Conservation (phyloP, 2,329 filamentous ascomycete genomes). For the Corinectria fuckeliana region DNA sequence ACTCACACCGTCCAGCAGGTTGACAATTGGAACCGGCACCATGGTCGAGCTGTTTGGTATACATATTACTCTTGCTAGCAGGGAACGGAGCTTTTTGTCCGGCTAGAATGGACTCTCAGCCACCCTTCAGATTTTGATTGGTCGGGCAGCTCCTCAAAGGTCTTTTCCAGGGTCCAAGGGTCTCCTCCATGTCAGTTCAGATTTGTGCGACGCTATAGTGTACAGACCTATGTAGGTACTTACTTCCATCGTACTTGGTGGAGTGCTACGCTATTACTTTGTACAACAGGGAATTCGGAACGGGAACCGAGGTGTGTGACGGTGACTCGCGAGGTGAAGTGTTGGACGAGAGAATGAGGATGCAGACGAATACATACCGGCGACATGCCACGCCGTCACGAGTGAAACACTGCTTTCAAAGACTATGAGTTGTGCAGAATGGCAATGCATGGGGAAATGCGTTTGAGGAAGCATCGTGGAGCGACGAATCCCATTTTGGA, state of each 20-base stretch:
- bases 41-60: constrained; percentile 5
- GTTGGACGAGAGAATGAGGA: not conserved
- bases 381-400: not conserved
- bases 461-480: constrained; percentile 22
- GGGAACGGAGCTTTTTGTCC: constrained; percentile 34
- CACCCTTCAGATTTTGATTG: constrained; percentile 23
- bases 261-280: too few relatives aligned
- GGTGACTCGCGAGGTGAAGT: not conserved
- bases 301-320: constrained; percentile 18
- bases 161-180: constrained; percentile 33
- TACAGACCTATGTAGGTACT: too few relatives aligned
- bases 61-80: constrained; percentile 21
- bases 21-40: not conserved
- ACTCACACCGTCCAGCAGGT: not conserved
- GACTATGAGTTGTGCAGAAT: constrained; percentile 5
- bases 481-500: constrained; percentile 29
- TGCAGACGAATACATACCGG: not conserved
- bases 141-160: constrained; percentile 17
- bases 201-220: constrained; percentile 27
- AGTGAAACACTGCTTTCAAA: not conserved
- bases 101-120: constrained; percentile 10
- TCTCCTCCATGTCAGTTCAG: constrained; percentile 19
- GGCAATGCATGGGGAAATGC: constrained; percentile 12
- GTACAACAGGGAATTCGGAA: constrained; percentile 24
- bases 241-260: too few relatives aligned